Base-by-base conservation (phyloP, 371 early-diverging fungal species). In the Mucor piriformis region DNA sequence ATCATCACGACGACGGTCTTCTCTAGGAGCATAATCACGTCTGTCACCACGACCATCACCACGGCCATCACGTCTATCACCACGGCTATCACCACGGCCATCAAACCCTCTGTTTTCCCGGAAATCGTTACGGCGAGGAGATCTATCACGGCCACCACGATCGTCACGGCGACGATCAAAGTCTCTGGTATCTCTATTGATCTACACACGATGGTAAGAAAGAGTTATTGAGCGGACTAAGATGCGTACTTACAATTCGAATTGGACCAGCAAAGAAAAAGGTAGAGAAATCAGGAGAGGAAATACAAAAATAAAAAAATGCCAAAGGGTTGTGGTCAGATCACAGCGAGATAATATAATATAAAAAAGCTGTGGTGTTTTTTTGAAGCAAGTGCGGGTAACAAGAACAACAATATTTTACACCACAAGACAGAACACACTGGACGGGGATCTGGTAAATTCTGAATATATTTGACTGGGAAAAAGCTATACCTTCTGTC, bases 401-500 rank as follows among this genome's bases (percentile, higher is more conserved):
- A 29, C 29, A 29, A 29, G 8, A 29, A 29, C 4, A 8, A 32
- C 3, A 27, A 5, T 35, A 50, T 32, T 42, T 49, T 34, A 50
- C 61, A 58, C 38, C 20, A 43, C 10, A 43, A 40, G n/a, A 40
- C 40, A 16, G n/a, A 16, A 15, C 58, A 43, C 62, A 61, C 57
- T 47, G 61, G 59, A 27, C n/a, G n/a, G 33, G 52, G 37, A 51
- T 46, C 40, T 57, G 57, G 38, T 63, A 58, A 49, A 51, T 44
- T 57, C 29, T 53, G 54, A 53, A 23, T n/a, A n/a, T n/a, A n/a
- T n/a, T n/a, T n/a, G 24, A 40, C 18, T 25, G 42, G 43, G 44
- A 43, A 34, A 40, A 50, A 53, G 49, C 51, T 52, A 57, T 73
- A 73, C 73, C 76, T 73, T 73, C 73, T 73, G 57, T 70, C 70